These are phyloP conservation scores for Vitis cinerea DNA, from an alignment of 164 flowering plant species.

Conservation along the genomic window DNA sequence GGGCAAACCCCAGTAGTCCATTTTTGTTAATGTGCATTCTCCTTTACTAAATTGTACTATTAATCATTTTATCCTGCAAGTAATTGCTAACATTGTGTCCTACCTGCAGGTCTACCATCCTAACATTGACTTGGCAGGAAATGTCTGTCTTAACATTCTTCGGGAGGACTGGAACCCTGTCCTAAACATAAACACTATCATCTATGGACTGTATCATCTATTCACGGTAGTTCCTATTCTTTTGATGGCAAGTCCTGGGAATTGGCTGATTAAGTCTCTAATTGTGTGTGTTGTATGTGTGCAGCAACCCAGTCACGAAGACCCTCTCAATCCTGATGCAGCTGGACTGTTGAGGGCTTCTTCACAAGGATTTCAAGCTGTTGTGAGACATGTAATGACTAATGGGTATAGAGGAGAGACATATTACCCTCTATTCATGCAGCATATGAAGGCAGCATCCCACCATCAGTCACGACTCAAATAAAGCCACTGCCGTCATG, in stretches of 20 bases:
- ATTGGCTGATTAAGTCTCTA: background rate
- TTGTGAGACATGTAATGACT: constrained; percentile 39
- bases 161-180: constrained; percentile 58
- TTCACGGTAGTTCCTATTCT: constrained; percentile 30
- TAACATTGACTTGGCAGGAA: constrained; percentile 48
- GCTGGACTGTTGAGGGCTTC: constrained; percentile 42
- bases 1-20: background rate
- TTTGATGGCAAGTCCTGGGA: background rate
- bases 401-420: constrained; percentile 43
- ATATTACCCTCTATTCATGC: constrained; percentile 18
- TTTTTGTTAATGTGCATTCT: background rate
- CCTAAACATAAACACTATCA: constrained; percentile 44
- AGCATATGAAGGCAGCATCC: background rate
- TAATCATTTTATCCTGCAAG: background rate
- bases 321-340: constrained; percentile 47
- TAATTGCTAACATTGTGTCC: background rate
- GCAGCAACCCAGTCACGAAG: constrained; percentile 51
- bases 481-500: too few species aligned
- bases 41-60: background rate
- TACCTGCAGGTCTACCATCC: constrained; percentile 43
- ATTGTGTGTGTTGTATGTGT: background rate
- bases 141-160: constrained; percentile 49
- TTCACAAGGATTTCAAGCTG: constrained; percentile 34
- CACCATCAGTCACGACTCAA: too few species aligned
- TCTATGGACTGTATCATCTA: constrained; percentile 44